Evolutionary conservation across 148 eudicot species (phyloP), one percentile per base, ranked within the genome.

Genomic region (Polygonum maritimum): DNA sequence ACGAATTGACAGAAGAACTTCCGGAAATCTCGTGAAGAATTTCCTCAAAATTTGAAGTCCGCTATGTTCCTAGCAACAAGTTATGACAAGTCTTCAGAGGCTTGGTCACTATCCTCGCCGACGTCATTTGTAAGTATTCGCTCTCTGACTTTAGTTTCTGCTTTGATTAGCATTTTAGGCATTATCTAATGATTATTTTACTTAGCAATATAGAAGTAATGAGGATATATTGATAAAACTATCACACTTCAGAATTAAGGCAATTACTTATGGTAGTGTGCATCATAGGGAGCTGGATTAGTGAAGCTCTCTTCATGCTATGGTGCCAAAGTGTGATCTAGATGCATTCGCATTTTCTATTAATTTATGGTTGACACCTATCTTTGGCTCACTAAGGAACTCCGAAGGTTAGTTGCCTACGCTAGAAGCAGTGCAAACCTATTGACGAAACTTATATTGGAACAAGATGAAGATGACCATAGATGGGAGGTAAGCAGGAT

Each of bases 1-100:
- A 10, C 76, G 76, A 48, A 65, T 75, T 79, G 39, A 74, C 79
- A 95, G 99, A 94, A 83, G 31, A 87, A 86, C 71, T 92, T 95
- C 80, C 87, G 94, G 79, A 87, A 85, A 72, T 80, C 80, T 35
- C 76, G 77, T 60, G 89, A 82, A 82, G 87, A 69, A 71, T 85
- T 76, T 73, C 72, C 78, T 58, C 82, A 74, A 72, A 81, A 85
- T 76, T 41, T 81, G 75, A 84, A 81, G 78, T 89, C 94, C 69
- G 89, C 94, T 55, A 88, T 95, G 86, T 95, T 84, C 79, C 75
- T 95, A 84, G 99, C 94, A 22, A 85, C 99, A 75, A 48, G 83
- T 65, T 95, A 92, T 79, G 99, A 95, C 82, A 95, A 79, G 84
- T 84, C 79, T 71, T 95, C 99, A 77, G 96, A 92, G 84, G 91